A percentile compares a stretch with the other conserved stretches of the same genome.
These are phyloP conservation scores for Cucumis hystrix DNA, from an alignment of 306 rosid genomes.

Conservation along the genomic window DNA sequence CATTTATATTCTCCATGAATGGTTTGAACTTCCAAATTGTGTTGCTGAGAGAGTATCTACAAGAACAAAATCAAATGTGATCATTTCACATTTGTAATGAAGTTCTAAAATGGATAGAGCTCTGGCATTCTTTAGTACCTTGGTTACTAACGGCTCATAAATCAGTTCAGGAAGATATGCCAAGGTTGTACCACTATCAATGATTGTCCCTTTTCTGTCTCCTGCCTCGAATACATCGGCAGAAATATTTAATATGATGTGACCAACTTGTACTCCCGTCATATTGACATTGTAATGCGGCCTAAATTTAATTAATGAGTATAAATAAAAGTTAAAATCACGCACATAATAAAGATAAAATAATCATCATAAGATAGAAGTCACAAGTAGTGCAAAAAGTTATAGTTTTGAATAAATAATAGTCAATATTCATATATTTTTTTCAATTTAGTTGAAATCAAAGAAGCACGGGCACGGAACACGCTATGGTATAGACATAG, in stretches of 20 bases:
- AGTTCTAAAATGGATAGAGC: neutral
- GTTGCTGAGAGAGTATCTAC: slow-evolving; percentile 69
- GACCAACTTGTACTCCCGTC: slow-evolving; percentile 90
- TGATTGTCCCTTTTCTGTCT: slow-evolving; percentile 75
- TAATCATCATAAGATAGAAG: neutral
- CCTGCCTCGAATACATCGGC: slow-evolving; percentile 47
- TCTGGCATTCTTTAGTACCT: slow-evolving; percentile 30
- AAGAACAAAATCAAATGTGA: slow-evolving; percentile 6
- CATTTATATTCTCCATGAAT: slow-evolving; percentile 83
- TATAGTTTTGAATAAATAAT: neutral
- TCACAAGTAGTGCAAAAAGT: neutral
- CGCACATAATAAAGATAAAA: neutral
- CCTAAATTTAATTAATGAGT: slow-evolving; percentile 30
- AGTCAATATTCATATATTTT: neutral
- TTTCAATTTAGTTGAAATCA: too few relatives aligned
- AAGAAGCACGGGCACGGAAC: too few relatives aligned
- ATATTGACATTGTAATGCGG: slow-evolving; percentile 84
- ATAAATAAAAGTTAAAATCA: slow-evolving; percentile 1
- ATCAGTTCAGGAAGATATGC: slow-evolving; percentile 91
- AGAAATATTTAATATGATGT: slow-evolving; percentile 36
- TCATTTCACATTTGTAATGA: neutral
- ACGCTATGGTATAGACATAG: too few relatives aligned
- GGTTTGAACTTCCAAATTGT: slow-evolving; percentile 54
- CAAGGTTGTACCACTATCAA: slow-evolving; percentile 97
- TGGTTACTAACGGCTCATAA: slow-evolving; percentile 58